Evolutionary conservation across 1,284 basidiomycete species (phyloP).

Genomic region (Pseudozyma flocculosa): DNA sequence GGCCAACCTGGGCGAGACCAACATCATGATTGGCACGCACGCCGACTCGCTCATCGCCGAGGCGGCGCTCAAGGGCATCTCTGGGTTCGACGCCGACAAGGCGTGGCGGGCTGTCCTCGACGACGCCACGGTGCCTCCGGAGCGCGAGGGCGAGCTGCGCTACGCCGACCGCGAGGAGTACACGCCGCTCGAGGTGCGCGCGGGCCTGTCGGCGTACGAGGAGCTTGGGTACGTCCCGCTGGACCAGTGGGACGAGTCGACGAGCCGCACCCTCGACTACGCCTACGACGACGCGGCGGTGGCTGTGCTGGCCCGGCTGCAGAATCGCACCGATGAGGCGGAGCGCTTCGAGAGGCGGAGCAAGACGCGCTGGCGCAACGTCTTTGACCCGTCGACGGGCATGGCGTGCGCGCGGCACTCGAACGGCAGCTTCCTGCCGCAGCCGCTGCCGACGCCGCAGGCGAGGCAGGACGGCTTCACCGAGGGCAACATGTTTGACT

Average conservation of each 20-base stretch:
- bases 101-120: conserved; percentile 77
- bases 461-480: conserved; percentile 75
- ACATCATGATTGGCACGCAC: conserved; percentile 75
- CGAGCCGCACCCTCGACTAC: conserved; percentile 63
- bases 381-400: conserved; percentile 73
- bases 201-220: conserved; percentile 72
- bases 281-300: conserved; percentile 77
- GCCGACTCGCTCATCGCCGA: conserved; percentile 78
- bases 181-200: conserved; percentile 66
- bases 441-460: conserved; percentile 61
- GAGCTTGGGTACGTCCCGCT: conserved; percentile 73
- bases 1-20: conserved; percentile 78
- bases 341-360: conserved; percentile 66
- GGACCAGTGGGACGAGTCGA: conserved; percentile 62
- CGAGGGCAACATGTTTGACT: conserved; percentile 69
- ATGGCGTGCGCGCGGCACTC: conserved; percentile 78
- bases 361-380: conserved; percentile 62
- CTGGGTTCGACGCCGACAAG: conserved; percentile 67
- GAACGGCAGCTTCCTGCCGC: conserved; percentile 61
- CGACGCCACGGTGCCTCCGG: conserved; percentile 65
- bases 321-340: conserved; percentile 62
- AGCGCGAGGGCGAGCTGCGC: conserved; percentile 21
- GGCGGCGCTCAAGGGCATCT: conserved; percentile 68
- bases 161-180: conserved; percentile 76
- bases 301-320: conserved; percentile 67